phyloP scores from a whole-genome alignment of 2,329 filamentous ascomycete genomes.

The Ophiosphaerella narmari region DNA sequence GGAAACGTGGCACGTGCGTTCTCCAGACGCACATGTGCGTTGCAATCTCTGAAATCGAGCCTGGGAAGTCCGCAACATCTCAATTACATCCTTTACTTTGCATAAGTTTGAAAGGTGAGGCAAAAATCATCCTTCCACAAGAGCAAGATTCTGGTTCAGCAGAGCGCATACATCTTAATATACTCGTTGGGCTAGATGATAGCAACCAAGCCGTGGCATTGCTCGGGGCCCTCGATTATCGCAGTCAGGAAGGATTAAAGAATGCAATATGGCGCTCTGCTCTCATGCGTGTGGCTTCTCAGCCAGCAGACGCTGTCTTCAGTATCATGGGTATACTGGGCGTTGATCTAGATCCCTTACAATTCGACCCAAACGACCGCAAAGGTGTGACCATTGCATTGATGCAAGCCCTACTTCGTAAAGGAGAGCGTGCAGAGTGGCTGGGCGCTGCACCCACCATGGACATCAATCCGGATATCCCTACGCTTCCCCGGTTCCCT shows the following conservation, averaged over 20 bases:
- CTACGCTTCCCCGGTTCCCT: conserved; percentile 5
- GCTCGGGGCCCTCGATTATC: conserved; percentile 1
- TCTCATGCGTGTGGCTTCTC: conserved; percentile 8
- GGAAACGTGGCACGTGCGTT: conserved; percentile 4
- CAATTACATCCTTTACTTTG: neutral
- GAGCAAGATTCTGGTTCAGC: neutral
- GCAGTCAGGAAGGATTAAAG: neutral
- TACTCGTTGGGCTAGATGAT: neutral
- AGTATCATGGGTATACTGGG: conserved; percentile 21
- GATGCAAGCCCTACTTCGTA: conserved; percentile 4
- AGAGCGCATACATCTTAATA: neutral
- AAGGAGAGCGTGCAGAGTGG: conserved; percentile 8
- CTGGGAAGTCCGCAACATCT: conserved; percentile 1
- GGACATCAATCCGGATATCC: conserved; percentile 4
- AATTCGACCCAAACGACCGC: conserved; percentile 4
- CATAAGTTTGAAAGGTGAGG: neutral
- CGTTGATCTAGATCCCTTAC: conserved; percentile 10
- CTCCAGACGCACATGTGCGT: conserved; percentile 5
- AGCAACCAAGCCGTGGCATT: neutral
- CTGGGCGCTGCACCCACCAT: conserved; percentile 5
- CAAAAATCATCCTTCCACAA: neutral
- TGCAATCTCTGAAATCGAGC: conserved; percentile 1
- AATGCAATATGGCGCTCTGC: conserved; percentile 12
- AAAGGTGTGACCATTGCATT: conserved; percentile 7
- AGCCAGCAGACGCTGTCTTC: conserved; percentile 14